A percentile compares a stretch with the other conserved stretches of the same genome.
Conservation (phyloP, 2,329 filamentous ascomycete species). For the Talaromyces piceae region DNA sequence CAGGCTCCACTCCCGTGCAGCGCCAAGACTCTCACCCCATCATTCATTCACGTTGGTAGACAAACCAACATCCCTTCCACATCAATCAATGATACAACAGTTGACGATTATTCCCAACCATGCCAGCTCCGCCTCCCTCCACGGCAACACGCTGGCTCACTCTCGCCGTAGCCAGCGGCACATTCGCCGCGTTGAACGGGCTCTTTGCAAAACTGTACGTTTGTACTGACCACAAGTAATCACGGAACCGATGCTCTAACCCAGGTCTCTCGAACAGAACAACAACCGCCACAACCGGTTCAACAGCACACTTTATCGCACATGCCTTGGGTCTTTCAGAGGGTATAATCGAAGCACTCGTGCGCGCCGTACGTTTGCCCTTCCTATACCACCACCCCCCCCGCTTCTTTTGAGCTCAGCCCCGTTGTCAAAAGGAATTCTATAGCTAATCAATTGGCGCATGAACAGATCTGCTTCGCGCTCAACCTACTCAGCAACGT, state of each 20-base stretch:
- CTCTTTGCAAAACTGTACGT: conserved; percentile 59
- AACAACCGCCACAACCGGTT: conserved; percentile 52
- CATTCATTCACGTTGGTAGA: no score
- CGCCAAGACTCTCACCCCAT: background rate
- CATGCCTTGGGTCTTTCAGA: conserved; percentile 37
- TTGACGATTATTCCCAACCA: background rate
- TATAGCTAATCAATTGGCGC: background rate
- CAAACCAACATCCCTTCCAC: no score
- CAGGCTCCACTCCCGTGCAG: background rate
- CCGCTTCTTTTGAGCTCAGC: no score
- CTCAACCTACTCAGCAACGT: conserved; percentile 57
- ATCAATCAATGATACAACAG: no score
- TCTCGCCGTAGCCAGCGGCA: conserved; percentile 53
- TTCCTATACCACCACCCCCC: background rate
- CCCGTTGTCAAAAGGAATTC: no score
- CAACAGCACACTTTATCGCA: conserved; percentile 42
- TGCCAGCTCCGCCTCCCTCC: background rate
- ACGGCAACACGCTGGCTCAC: conserved; percentile 38
- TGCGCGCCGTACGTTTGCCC: conserved; percentile 44
- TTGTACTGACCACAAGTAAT: background rate
- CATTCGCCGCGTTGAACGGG: conserved; percentile 57
- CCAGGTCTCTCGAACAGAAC: conserved; percentile 40
- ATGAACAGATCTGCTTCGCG: conserved; percentile 48
- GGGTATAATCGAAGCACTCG: conserved; percentile 41
- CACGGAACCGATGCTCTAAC: background rate